phyloP scores from a whole-genome alignment of 176 grass and related monocot species.

The Triticum urartu region DNA sequence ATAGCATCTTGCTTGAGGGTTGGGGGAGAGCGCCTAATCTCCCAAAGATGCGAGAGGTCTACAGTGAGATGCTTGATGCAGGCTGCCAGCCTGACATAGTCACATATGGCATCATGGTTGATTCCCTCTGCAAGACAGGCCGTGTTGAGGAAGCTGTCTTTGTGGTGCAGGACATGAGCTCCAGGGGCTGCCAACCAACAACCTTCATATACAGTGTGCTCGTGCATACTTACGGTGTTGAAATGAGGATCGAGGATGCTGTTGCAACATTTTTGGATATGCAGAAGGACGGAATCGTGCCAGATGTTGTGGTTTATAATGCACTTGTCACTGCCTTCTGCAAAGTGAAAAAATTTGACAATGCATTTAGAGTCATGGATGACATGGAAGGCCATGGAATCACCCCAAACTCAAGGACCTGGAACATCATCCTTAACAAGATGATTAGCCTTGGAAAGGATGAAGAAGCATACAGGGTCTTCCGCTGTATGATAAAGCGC shows the following conservation, averaged over 20 bases:
- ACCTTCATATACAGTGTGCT: constrained; percentile 85
- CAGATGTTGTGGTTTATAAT: constrained; percentile 91
- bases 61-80: constrained; percentile 57
- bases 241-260: constrained; percentile 85
- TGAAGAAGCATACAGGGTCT: constrained; percentile 72
- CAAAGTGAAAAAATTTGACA: constrained; percentile 68
- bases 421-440: constrained; percentile 79
- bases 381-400: constrained; percentile 86
- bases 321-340: constrained; percentile 85
- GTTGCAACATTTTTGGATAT: constrained; percentile 82
- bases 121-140: constrained; percentile 77
- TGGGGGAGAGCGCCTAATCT: constrained; percentile 91
- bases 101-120: constrained; percentile 95
- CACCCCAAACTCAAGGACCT: constrained; percentile 68
- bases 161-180: constrained; percentile 70
- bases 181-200: constrained; percentile 59
- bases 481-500: constrained; percentile 75
- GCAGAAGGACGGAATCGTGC: constrained; percentile 69
- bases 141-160: constrained; percentile 68
- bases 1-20: constrained; percentile 94
- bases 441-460: constrained; percentile 63
- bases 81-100: constrained; percentile 86
- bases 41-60: constrained; percentile 86
- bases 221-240: constrained; percentile 78
- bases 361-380: constrained; percentile 71